Evolutionary conservation across 208 protist species (phyloP).

Genomic region (Acanthamoeba healyi): DNA sequence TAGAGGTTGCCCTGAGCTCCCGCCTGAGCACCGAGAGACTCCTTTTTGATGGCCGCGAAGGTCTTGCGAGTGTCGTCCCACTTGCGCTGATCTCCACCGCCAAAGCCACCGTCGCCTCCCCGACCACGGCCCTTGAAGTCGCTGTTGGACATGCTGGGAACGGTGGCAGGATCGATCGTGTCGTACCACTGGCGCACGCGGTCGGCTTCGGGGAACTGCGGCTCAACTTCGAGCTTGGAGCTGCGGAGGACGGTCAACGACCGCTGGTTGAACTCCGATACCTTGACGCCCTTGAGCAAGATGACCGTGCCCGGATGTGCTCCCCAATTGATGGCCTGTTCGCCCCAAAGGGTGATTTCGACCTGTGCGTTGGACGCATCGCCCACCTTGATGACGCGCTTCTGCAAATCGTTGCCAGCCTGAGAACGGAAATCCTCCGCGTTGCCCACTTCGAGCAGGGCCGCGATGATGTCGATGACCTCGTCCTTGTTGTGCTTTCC

Average conservation of each 20-base stretch:
- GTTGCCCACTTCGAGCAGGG: constrained; percentile 21
- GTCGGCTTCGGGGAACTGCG: constrained; percentile 72
- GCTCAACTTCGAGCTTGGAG: constrained; percentile 71
- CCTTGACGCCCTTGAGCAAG: constrained; percentile 70
- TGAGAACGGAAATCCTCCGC: constrained; percentile 56
- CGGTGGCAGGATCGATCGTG: not conserved
- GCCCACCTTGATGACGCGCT: constrained; percentile 73
- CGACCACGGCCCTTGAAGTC: not conserved
- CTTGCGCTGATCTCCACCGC: not conserved
- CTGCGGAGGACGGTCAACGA: constrained; percentile 61
- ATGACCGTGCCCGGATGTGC: constrained; percentile 33
- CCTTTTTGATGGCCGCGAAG: constrained; percentile 14
- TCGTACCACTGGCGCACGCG: constrained; percentile 73
- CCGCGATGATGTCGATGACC: constrained; percentile 67
- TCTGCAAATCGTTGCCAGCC: constrained; percentile 51
- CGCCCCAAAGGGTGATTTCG: constrained; percentile 83
- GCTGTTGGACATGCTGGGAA: not conserved
- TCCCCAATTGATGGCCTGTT: constrained; percentile 60
- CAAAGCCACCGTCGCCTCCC: not conserved
- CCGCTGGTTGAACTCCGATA: constrained; percentile 77
- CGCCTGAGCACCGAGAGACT: not conserved
- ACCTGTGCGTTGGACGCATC: constrained; percentile 78
- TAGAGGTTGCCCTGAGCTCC: not conserved
- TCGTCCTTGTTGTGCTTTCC: constrained; percentile 12
- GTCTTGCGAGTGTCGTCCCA: constrained; percentile 40